Evolutionary conservation across 306 rosid species (phyloP), one percentile per base, ranked within the genome.

Genomic region (Vigna hirtella): DNA sequence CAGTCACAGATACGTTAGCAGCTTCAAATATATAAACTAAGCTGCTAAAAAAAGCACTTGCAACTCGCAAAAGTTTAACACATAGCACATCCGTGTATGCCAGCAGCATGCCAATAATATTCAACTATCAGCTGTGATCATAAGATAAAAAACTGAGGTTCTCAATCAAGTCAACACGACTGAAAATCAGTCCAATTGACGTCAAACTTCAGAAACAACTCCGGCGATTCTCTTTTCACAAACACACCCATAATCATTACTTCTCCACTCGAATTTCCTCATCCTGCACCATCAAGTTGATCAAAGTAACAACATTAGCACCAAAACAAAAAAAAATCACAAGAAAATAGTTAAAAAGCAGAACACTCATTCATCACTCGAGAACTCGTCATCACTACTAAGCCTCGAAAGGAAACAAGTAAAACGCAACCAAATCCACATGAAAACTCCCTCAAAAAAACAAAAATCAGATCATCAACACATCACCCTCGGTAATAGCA

Each of bases 251-350:
- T 22, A 14, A 76, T 76, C 32, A 78, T 73, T 70, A 43, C 57
- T 80, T 73, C 70, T 77, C 78, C 56, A 80, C 45, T 77, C 45
- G 42, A 13, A 72, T 28, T 72, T 55, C 73, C 36, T 51, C 32
- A 83, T 75, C 93, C 98, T 91, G 96, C 43, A 61, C 16, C 76
- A 83, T 76, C 85, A 78, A 71, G 71, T 47, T 63, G 47, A 67
- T 75, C 51, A 70, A 72, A 3, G 45, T 17, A 68, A 72, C 74
- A 74, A 74, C 66, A 77, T 77, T 16, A 84, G 59, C 28, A 52
- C 50, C 67, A 48, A 1, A 51, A 18, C 2, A 26, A 13, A 30
- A 30, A 0, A 70, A 72, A 50, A 80, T 70, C 68, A 59, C 14
- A 20, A 69, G 30, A 74, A 72, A 77, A 40, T 45, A 45, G 16